These are phyloP conservation scores for Oxyria digyna DNA, from an alignment of 148 eudicot species.

Conservation along the genomic window DNA sequence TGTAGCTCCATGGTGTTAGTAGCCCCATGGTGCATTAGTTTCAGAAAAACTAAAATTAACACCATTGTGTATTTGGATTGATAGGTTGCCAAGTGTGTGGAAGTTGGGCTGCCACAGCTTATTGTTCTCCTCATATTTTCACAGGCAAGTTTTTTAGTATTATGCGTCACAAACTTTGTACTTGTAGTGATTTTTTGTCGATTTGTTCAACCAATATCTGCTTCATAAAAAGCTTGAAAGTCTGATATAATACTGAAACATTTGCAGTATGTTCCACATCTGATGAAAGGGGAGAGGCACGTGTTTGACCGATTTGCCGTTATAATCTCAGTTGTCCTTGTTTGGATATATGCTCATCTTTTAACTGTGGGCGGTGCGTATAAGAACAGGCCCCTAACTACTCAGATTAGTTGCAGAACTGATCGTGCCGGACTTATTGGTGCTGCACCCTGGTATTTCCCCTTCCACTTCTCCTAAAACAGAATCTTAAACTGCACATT, in stretches of 20 bases:
- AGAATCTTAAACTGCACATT: not conserved
- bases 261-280: slow-evolving; percentile 73
- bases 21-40: not conserved
- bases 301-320: slow-evolving; percentile 75
- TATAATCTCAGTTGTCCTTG: slow-evolving; percentile 61
- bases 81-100: slow-evolving; percentile 68
- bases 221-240: not conserved
- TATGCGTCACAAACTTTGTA: not conserved
- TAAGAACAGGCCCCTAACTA: slow-evolving; percentile 38
- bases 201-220: not conserved
- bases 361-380: slow-evolving; percentile 90
- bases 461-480: not conserved
- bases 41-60: not conserved
- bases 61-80: not conserved
- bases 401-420: slow-evolving; percentile 78
- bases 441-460: slow-evolving; percentile 63
- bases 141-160: slow-evolving; percentile 32
- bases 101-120: slow-evolving; percentile 69
- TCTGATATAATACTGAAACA: not conserved
- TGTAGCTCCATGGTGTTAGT: not conserved
- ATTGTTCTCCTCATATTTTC: slow-evolving; percentile 56
- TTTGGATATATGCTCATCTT: slow-evolving; percentile 81
- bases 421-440: slow-evolving; percentile 83
- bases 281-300: slow-evolving; percentile 44
- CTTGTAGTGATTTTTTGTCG: not conserved